Evolutionary conservation across 371 early-diverging fungal genomes (phyloP), one percentile per base, ranked within the genome.

Genomic region (Globomyces sp.): DNA sequence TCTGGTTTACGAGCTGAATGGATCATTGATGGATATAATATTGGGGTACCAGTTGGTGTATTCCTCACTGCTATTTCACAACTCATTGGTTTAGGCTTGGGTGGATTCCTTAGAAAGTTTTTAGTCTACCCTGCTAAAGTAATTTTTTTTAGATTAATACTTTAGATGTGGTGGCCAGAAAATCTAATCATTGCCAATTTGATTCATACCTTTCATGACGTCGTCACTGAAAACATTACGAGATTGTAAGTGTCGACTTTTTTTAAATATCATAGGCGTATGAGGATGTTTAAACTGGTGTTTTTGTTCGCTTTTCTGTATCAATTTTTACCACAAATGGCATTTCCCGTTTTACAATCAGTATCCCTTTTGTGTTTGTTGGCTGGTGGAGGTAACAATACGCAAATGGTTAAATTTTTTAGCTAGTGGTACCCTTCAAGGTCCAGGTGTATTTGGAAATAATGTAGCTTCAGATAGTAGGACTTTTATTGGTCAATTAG

Each of bases 101-200:
- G 90, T 6, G 91, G 91, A 46, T 73, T 87, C 0, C 74, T 86
- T 39, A 84, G 89, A 51, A 81, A 81, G 42, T 87, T 75, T 67
- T 78, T 92, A 24, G 89, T 92, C 2, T 80, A 85, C 52, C 91
- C 91, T 4, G 76, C 89, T 3, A 71, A 83, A 51, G 24, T 24
- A 24, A 24, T 24, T 24, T 24, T 24, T 24, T 24, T 24, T 24
- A 24, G 24, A 24, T 24, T 24, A 24, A 24, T 24, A 0, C 0
- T 24, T 24, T 24, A 24, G 4, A 92, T 92, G 92, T 80, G 89
- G 55, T 92, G 92, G 92, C 91, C 91, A n/a, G 58, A 72, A 1
- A 85, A 79, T 51, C 71, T 92, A 63, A 79, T 89, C n/a, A 43
- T 42, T 44, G 68, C 50, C 11, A 65, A 46, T 40, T 36, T 64